These are phyloP conservation scores for Mrakia gelida DNA, from an alignment of 768 basidiomycete species.

Conservation along the genomic window DNA sequence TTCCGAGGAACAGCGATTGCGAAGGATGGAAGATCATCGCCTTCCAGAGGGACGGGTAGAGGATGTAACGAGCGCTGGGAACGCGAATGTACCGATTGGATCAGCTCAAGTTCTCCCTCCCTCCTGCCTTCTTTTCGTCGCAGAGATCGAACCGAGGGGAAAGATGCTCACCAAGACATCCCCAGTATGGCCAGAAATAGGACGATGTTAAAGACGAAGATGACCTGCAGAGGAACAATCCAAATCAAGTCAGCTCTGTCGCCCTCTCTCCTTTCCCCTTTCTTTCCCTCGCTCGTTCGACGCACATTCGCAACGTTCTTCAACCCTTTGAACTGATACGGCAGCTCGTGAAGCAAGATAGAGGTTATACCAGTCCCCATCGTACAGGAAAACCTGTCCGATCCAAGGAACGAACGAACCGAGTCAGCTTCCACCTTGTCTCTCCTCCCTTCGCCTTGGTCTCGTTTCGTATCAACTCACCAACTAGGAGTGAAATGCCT, in stretches of 20 bases:
- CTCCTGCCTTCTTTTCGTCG: background rate
- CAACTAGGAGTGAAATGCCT: constrained; percentile 4
- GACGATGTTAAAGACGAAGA: constrained; percentile 26
- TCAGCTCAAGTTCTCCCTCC: background rate
- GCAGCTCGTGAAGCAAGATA: constrained; percentile 57
- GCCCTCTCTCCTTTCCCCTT: background rate
- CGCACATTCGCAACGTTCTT: constrained; percentile 43
- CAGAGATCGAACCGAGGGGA: background rate
- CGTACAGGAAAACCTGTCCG: background rate
- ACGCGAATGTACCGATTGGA: background rate
- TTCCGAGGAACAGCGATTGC: constrained; percentile 53
- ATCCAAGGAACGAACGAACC: no score
- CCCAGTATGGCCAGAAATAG: constrained; percentile 55
- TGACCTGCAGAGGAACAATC: background rate
- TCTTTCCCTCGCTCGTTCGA: background rate
- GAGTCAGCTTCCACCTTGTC: background rate
- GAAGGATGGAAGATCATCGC: constrained; percentile 53
- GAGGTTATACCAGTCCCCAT: constrained; percentile 54
- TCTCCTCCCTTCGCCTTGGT: background rate
- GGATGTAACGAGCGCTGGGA: constrained; percentile 50
- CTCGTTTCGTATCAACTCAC: background rate
- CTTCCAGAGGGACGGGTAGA: constrained; percentile 55
- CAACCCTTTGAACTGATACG: constrained; percentile 51
- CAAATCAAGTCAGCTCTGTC: no score
- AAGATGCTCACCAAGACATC: constrained; percentile 30